Conservation (phyloP, 345 rosid genomes). For the Ailanthus altissimus region DNA sequence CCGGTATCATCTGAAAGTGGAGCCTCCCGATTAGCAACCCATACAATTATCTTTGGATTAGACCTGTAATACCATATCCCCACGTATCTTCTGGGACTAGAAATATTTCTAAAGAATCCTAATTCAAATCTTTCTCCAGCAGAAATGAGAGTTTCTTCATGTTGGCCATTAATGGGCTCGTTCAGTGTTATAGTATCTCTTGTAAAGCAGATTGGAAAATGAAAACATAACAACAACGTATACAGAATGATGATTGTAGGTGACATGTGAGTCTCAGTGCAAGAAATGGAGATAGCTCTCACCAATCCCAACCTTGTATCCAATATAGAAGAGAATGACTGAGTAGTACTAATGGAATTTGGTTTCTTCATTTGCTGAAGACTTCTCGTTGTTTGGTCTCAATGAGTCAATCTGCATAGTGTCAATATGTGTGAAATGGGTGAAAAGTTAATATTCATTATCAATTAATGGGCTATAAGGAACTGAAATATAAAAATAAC, state of each 20-base stretch:
- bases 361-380: too few species aligned
- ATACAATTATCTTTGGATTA: slow-evolving; percentile 21
- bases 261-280: not conserved
- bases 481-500: too few species aligned
- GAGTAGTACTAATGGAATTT: too few species aligned
- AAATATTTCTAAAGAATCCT: slow-evolving; percentile 51
- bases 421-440: too few species aligned
- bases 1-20: not conserved
- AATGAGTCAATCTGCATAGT: too few species aligned
- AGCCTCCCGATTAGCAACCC: slow-evolving; percentile 31
- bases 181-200: slow-evolving; percentile 15
- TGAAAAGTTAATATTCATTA: too few species aligned
- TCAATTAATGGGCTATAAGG: too few species aligned
- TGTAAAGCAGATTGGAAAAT: slow-evolving; percentile 6
- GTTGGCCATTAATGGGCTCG: not conserved
- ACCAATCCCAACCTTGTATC: not conserved
- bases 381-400: too few species aligned
- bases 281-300: not conserved
- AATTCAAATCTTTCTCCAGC: slow-evolving; percentile 30
- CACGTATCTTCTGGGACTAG: slow-evolving; percentile 28
- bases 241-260: not conserved
- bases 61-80: slow-evolving; percentile 39
- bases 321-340: not conserved
- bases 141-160: slow-evolving; percentile 26
- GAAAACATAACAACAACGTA: slow-evolving; percentile 3